Conservation (phyloP, 768 basidiomycete genomes). For the Podaxis sp. region DNA sequence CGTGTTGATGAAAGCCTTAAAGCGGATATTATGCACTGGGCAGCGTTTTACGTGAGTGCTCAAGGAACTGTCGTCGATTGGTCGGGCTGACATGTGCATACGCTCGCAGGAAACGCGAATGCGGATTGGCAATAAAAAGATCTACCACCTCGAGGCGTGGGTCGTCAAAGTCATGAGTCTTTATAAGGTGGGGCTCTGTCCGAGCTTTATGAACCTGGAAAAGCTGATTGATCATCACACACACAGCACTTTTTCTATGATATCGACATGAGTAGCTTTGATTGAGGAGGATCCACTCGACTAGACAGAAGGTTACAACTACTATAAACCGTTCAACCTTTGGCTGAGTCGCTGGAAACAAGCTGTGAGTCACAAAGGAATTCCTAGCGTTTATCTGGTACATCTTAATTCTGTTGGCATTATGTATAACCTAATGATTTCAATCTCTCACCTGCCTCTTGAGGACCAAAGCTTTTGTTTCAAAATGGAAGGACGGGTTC, state of each 20-base stretch:
- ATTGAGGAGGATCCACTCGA: slow-evolving; percentile 28
- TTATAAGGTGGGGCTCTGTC: slow-evolving; percentile 60
- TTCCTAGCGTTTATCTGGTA: neutral
- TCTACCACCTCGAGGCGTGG: slow-evolving; percentile 97
- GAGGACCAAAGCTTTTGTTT: neutral
- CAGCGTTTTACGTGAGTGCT: slow-evolving; percentile 83
- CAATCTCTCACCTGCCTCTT: neutral
- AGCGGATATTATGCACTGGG: slow-evolving; percentile 96
- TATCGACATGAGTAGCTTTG: slow-evolving; percentile 60
- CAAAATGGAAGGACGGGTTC: neutral
- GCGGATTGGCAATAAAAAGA: slow-evolving; percentile 84
- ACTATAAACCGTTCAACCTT: neutral
- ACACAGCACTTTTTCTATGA: slow-evolving; percentile 61
- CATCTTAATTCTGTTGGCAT: neutral
- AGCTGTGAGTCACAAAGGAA: neutral
- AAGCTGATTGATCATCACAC: slow-evolving; percentile 10
- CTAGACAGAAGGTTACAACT: neutral
- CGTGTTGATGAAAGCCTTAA: slow-evolving; percentile 88
- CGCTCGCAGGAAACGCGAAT: slow-evolving; percentile 83
- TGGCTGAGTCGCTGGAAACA: too few relatives aligned
- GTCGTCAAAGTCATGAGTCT: slow-evolving; percentile 94
- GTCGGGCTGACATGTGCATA: neutral
- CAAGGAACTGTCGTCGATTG: neutral
- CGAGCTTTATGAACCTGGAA: neutral
- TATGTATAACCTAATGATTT: neutral